Evolutionary conservation across 495 filamentous ascomycete genomes (phyloP), one percentile per base, ranked within the genome.

Genomic region (Chaetomium cochliodes): DNA sequence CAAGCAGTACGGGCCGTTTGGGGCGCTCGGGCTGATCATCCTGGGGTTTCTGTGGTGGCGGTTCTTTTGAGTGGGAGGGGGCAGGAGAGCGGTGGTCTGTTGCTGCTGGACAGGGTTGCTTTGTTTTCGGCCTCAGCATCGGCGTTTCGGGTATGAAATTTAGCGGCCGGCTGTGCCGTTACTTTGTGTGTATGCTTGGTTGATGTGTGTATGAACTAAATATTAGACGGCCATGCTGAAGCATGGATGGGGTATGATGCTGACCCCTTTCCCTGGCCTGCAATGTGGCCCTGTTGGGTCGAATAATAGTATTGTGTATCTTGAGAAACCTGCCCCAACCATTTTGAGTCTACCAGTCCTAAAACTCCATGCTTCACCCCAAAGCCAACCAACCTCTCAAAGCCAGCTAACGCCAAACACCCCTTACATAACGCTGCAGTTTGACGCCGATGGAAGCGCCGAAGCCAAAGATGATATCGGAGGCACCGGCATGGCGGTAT

Each of bases 1-100:
- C 56, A 98, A 96, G 81, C 94, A 98, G 88, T 98, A 98, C 71
- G 93, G 92, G 25, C 93, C 93, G 33, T 86, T 97, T 73, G 93
- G 84, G 37, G 90, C 78, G 3, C 78, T 97, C 56, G 92, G 80
- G 23, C 77, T 96, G 37, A 82, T 98, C 60, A 87, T 98, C 58
- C 66, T 97, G 57, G 74, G 96, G 61, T 89, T 98, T 70, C 80
- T 96, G 62, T 97, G 88, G 88, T 93, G 91, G 88, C 85, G 92
- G 71, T 96, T 98, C 78, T 96, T 97, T 76, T 96, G 75, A 78
- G 52, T n/a, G 39, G 22, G 30, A 26, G 0, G 1, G 3, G 33
- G 23, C 9, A 26, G 22, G 52, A 23, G 37, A 23, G 30, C 15
- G 26, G 6, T 6, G 52, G 6, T 8, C 15, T 2, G 8, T 15